Conservation (phyloP, 2,329 filamentous ascomycete species). For the Colletotrichum filicis region DNA sequence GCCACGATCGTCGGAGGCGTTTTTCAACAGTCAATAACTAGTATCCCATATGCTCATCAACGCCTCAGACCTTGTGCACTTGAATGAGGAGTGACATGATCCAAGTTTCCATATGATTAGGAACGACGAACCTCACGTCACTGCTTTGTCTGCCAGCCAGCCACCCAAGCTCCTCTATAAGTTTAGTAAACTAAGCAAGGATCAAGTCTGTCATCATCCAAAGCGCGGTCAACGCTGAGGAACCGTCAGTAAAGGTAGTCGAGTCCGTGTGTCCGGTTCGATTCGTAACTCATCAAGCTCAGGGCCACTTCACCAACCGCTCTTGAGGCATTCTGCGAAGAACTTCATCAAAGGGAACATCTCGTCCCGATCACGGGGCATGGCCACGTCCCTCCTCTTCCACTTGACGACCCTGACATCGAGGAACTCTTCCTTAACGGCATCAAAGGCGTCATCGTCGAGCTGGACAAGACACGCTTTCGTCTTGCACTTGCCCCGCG, state of each 20-base stretch:
- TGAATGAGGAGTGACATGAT: background rate
- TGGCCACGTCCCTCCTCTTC: constrained; percentile 77
- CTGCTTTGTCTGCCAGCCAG: background rate
- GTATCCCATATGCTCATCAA: background rate
- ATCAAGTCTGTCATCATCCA: background rate
- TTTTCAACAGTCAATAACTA: background rate
- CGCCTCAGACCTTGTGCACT: background rate
- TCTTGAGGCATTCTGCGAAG: constrained; percentile 71
- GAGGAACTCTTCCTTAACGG: constrained; percentile 73
- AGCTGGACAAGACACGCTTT: constrained; percentile 71
- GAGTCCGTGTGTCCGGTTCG: background rate
- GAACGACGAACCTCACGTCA: background rate
- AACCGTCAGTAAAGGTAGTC: background rate
- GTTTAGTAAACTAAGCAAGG: background rate
- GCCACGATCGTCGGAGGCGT: background rate
- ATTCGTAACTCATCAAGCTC: background rate
- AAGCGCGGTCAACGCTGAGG: background rate
- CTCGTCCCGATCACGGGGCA: constrained; percentile 87
- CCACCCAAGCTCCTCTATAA: background rate
- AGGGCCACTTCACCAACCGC: constrained; percentile 36
- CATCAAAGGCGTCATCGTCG: constrained; percentile 71
- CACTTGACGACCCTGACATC: constrained; percentile 76
- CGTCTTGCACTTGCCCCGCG: constrained; percentile 67
- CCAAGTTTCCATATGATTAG: background rate
- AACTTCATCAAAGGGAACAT: constrained; percentile 92